Percentiles rank a stretch among this genome's conserved stretches.
These are phyloP conservation scores for Pseudomicrostroma phylloplanum DNA, from an alignment of 1,284 basidiomycete genomes.

Conservation along the genomic window DNA sequence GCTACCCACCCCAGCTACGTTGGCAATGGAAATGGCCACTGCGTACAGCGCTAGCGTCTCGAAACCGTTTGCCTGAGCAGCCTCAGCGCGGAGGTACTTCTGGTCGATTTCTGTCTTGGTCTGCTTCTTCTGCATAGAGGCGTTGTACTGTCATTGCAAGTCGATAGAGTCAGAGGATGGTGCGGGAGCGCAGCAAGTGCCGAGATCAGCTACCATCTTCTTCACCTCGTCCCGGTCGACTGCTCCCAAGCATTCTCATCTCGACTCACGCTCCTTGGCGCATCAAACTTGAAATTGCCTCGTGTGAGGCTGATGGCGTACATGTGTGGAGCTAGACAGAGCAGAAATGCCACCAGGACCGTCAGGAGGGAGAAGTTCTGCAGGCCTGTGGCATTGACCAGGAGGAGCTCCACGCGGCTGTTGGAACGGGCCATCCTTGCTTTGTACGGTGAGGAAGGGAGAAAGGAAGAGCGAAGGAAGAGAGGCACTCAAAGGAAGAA, in stretches of 20 bases:
- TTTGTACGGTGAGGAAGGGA: too few relatives aligned
- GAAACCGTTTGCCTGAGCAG: conserved; percentile 20
- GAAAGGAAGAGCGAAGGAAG: too few relatives aligned
- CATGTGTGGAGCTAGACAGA: conserved; percentile 14
- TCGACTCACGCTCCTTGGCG: too few relatives aligned
- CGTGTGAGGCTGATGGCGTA: conserved; percentile 12
- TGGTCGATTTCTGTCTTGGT: conserved; percentile 13
- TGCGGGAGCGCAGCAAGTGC: too few relatives aligned
- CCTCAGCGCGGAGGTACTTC: conserved; percentile 18
- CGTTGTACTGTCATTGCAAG: conserved; percentile 12
- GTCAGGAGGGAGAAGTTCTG: conserved; percentile 22
- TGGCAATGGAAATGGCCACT: conserved; percentile 13
- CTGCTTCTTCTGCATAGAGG: conserved; percentile 9
- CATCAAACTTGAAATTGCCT: not conserved
- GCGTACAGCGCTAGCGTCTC: conserved; percentile 12
- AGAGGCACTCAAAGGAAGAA: too few relatives aligned
- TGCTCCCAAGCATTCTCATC: too few relatives aligned
- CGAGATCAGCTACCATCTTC: too few relatives aligned
- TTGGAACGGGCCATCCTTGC: too few relatives aligned
- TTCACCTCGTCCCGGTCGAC: too few relatives aligned
- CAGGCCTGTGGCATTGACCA: not conserved
- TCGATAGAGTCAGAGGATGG: not conserved
- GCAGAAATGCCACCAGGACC: conserved; percentile 15
- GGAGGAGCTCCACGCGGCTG: not conserved
- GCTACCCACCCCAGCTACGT: conserved; percentile 10